Conservation (phyloP, 352 stramenopile genomes). For the Globisporangium parvum region DNA sequence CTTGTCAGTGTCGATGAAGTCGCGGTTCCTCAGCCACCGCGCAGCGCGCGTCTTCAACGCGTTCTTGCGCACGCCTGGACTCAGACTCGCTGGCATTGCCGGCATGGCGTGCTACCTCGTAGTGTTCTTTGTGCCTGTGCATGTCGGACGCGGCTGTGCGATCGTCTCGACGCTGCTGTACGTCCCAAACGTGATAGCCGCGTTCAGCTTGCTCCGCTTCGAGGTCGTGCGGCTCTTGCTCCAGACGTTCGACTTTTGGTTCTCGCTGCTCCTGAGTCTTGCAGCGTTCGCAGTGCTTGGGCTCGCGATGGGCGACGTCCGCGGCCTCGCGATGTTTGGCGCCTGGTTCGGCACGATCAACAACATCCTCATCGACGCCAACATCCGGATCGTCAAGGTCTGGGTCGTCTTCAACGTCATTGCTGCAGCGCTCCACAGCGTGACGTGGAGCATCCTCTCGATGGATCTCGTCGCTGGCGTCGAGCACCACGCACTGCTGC, state of each 20-base stretch:
- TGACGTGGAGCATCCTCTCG: not conserved
- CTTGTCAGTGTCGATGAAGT: constrained; percentile 10
- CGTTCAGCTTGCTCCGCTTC: not conserved
- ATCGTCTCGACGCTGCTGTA: not conserved
- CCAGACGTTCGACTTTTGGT: constrained; percentile 7
- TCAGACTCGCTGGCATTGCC: constrained; percentile 3
- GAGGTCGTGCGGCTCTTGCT: not conserved
- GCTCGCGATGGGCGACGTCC: constrained; percentile 1
- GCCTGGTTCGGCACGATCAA: not conserved
- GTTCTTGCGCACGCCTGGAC: constrained; percentile 16
- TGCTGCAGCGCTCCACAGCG: not conserved
- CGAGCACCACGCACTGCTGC: not conserved
- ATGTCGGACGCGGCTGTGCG: not conserved
- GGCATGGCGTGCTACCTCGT: constrained; percentile 7
- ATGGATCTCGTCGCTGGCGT: not conserved
- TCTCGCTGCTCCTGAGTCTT: not conserved
- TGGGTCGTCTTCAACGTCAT: constrained; percentile 6
- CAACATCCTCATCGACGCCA: constrained; percentile 8
- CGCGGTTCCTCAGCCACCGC: constrained; percentile 9
- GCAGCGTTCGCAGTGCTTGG: constrained; percentile 2
- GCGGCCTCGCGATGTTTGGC: constrained; percentile 1
- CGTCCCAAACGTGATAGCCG: not conserved
- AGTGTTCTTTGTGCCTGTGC: not conserved
- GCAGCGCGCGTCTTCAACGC: not conserved
- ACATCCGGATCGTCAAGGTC: constrained; percentile 1